Conservation (phyloP, 495 filamentous ascomycete genomes). For the Letharia columbiana region DNA sequence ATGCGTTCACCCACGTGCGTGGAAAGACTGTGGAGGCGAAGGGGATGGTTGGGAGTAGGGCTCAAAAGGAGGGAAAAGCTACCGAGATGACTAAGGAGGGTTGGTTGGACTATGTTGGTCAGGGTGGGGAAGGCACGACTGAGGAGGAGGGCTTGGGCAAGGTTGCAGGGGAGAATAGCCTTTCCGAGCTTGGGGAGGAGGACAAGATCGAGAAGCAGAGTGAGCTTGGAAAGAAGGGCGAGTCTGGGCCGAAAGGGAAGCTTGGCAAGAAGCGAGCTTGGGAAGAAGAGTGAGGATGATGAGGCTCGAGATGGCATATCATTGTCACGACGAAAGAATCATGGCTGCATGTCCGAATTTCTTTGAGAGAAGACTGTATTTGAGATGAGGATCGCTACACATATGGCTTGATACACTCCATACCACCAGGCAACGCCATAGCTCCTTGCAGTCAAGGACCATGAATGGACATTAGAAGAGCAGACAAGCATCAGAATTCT, state of each 20-base stretch:
- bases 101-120: slow-evolving; percentile 73
- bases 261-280: not conserved
- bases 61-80: slow-evolving; percentile 68
- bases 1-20: slow-evolving; percentile 87
- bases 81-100: slow-evolving; percentile 89
- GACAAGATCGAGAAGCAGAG: not conserved
- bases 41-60: slow-evolving; percentile 62
- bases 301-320: not conserved
- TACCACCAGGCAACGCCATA: slow-evolving; percentile 9
- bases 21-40: slow-evolving; percentile 69
- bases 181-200: slow-evolving; percentile 24
- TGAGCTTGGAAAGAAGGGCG: not conserved
- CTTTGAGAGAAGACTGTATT: not conserved
- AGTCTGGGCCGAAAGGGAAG: not conserved
- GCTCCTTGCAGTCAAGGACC: slow-evolving; percentile 1
- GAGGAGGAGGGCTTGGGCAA: slow-evolving; percentile 29
- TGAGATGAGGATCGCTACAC: not conserved
- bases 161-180: slow-evolving; percentile 36
- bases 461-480: not conserved
- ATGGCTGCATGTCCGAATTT: not conserved
- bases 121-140: not conserved
- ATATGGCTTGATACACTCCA: not conserved
- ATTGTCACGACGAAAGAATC: not conserved
- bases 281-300: not conserved
- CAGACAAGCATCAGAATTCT: slow-evolving; percentile 38